A percentile compares a stretch with the other conserved stretches of the same genome.
phyloP scores from a whole-genome alignment of 306 rosid species.

The Arachis hypogaea region DNA sequence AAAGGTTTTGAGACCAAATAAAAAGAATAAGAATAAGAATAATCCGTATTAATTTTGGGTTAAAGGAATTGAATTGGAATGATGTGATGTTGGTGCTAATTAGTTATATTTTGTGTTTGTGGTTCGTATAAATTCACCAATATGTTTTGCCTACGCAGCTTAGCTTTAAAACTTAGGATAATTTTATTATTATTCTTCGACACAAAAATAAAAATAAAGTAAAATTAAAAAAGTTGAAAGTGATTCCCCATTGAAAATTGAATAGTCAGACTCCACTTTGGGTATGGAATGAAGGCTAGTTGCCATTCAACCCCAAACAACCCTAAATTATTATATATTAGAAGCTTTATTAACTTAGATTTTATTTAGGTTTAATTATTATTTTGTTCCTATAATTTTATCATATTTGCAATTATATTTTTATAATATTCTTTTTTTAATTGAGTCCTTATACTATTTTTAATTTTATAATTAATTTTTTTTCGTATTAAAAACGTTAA shows the following conservation, averaged over 20 bases:
- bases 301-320: constrained; percentile 32
- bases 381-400: too few species aligned
- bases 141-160: constrained; percentile 2
- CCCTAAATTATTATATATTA: constrained; percentile 21
- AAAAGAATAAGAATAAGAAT: constrained; percentile 37
- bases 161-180: not conserved
- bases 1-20: constrained; percentile 34
- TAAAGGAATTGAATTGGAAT: not conserved
- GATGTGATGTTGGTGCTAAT: not conserved
- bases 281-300: not conserved
- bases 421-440: too few species aligned
- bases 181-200: constrained; percentile 30
- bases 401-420: too few species aligned
- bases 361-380: not conserved
- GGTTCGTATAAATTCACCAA: constrained; percentile 22
- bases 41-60: constrained; percentile 14
- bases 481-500: too few species aligned
- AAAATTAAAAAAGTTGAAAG: too few species aligned
- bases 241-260: constrained; percentile 26
- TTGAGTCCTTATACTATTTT: too few species aligned
- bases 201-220: constrained; percentile 22
- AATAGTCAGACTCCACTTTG: constrained; percentile 45
- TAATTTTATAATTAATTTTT: too few species aligned
- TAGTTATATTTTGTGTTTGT: not conserved
- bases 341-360: constrained; percentile 1